Evolutionary conservation across 768 basidiomycete species (phyloP).

Genomic region (Harrya chromipes): DNA sequence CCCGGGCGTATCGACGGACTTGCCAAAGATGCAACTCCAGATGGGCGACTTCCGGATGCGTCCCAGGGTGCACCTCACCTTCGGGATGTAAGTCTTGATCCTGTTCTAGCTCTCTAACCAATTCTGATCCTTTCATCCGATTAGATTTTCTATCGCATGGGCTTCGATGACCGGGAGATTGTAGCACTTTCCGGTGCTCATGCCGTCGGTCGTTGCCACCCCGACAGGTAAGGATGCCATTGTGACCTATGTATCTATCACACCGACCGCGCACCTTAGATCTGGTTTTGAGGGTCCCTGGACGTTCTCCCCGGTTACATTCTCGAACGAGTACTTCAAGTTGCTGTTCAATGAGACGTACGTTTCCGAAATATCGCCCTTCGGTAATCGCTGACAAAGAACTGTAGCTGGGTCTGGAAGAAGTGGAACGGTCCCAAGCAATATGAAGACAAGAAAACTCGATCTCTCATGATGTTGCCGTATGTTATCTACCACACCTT

Average conservation of each 20-base stretch:
- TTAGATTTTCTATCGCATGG: slow-evolving; percentile 74
- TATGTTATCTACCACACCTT: slow-evolving; percentile 38
- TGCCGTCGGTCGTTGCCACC: slow-evolving; percentile 93
- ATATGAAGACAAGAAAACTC: slow-evolving; percentile 88
- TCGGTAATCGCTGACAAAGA: not conserved
- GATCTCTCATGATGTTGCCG: slow-evolving; percentile 94
- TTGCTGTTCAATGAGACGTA: slow-evolving; percentile 86
- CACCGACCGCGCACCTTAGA: slow-evolving; percentile 24
- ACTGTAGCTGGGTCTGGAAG: slow-evolving; percentile 80
- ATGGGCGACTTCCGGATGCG: slow-evolving; percentile 89
- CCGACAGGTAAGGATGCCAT: slow-evolving; percentile 51
- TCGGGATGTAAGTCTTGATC: slow-evolving; percentile 51
- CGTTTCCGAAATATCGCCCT: not conserved
- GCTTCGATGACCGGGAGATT: slow-evolving; percentile 96
- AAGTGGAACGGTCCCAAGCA: slow-evolving; percentile 96
- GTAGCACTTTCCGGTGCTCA: slow-evolving; percentile 94
- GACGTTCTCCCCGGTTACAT: slow-evolving; percentile 89
- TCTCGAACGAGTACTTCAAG: slow-evolving; percentile 85
- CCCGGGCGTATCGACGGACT: slow-evolving; percentile 90
- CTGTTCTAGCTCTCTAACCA: not conserved
- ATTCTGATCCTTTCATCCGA: not conserved
- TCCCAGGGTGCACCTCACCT: slow-evolving; percentile 81
- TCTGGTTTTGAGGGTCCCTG: slow-evolving; percentile 90
- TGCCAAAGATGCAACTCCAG: slow-evolving; percentile 70
- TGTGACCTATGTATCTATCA: not conserved